These are phyloP conservation scores for Neurospora tetraspora DNA, from an alignment of 495 filamentous ascomycete species.

Conservation along the genomic window DNA sequence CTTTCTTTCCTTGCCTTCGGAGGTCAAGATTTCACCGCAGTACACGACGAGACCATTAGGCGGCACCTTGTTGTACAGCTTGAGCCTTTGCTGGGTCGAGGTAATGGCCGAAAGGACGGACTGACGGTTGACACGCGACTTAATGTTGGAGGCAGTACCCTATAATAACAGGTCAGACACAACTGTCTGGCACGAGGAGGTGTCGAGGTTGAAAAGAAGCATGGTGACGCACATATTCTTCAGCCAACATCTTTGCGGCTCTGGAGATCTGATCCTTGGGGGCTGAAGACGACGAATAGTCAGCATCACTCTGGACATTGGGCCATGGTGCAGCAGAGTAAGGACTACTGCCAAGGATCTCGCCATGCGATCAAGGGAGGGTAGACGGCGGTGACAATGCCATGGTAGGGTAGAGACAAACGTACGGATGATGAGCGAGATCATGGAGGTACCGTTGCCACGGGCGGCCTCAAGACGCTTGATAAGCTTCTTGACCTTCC, in stretches of 20 bases:
- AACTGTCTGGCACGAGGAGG: slow-evolving; percentile 1
- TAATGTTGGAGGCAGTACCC: slow-evolving; percentile 98
- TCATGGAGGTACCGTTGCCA: slow-evolving; percentile 97
- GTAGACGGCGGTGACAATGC: slow-evolving; percentile 15
- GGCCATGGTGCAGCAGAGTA: not conserved
- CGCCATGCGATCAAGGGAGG: not conserved
- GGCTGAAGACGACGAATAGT: slow-evolving; percentile 38
- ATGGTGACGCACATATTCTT: slow-evolving; percentile 79
- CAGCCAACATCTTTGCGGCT: slow-evolving; percentile 97
- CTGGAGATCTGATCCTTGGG: slow-evolving; percentile 97
- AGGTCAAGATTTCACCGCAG: slow-evolving; percentile 99
- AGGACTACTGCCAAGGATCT: slow-evolving; percentile 2
- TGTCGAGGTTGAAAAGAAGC: not conserved
- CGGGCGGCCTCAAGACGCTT: slow-evolving; percentile 87
- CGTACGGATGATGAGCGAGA: slow-evolving; percentile 94
- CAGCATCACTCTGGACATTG: slow-evolving; percentile 3
- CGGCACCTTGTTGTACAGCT: slow-evolving; percentile 96
- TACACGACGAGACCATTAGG: slow-evolving; percentile 96
- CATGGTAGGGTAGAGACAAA: slow-evolving; percentile 10
- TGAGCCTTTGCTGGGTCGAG: slow-evolving; percentile 95
- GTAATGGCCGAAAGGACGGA: slow-evolving; percentile 97
- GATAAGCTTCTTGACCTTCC: slow-evolving; percentile 92
- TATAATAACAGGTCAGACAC: slow-evolving; percentile 27
- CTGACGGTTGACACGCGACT: slow-evolving; percentile 96
- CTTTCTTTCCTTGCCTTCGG: slow-evolving; percentile 96